Conservation (phyloP, 495 filamentous ascomycete species). For the Penicillium angulare region DNA sequence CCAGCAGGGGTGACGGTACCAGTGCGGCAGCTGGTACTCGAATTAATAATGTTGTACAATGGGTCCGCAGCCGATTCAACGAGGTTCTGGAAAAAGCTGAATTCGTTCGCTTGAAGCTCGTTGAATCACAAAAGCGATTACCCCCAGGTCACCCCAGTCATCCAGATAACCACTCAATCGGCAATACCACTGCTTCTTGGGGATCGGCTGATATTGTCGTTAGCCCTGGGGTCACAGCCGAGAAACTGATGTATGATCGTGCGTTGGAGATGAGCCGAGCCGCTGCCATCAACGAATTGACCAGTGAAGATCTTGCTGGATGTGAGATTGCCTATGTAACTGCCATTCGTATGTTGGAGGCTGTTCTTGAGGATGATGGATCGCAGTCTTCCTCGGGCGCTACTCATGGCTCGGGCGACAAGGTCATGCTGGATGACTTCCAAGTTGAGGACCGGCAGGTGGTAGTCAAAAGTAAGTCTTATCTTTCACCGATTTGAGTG, state of each 20-base stretch:
- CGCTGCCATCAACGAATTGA: constrained; percentile 92
- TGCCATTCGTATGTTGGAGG: constrained; percentile 89
- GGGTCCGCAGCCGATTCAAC: constrained; percentile 91
- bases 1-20: constrained; percentile 40
- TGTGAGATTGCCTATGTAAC: constrained; percentile 94
- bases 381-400: constrained; percentile 13
- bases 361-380: constrained; percentile 84
- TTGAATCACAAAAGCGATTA: constrained; percentile 81
- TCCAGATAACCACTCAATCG: constrained; percentile 67
- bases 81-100: constrained; percentile 95
- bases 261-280: constrained; percentile 94
- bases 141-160: constrained; percentile 84
- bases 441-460: constrained; percentile 71
- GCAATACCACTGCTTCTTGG: constrained; percentile 44
- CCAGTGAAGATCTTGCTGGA: constrained; percentile 80
- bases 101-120: constrained; percentile 79
- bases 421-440: constrained; percentile 52
- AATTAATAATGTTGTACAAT: constrained; percentile 92
- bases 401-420: constrained; percentile 41
- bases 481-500: neutral
- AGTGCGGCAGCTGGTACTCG: constrained; percentile 60
- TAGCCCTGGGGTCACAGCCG: constrained; percentile 78
- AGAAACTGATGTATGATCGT: constrained; percentile 97
- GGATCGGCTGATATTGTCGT: constrained; percentile 65
- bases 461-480: constrained; percentile 64